Evolutionary conservation across 495 filamentous ascomycete genomes (phyloP).

Genomic region (Coniosporium apollinis): DNA sequence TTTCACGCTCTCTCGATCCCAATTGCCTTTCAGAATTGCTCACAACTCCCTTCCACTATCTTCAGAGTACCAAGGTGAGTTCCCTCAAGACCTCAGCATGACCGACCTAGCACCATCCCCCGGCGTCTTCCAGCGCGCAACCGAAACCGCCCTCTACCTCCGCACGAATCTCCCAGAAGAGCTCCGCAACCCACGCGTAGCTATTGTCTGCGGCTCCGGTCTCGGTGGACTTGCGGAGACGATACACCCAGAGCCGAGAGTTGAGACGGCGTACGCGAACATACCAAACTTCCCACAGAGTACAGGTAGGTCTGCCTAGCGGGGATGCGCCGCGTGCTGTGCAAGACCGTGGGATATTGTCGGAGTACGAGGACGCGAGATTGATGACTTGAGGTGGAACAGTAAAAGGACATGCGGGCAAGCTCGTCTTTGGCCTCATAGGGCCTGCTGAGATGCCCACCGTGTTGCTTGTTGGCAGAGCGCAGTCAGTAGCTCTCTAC

Average conservation of each 20-base stretch:
- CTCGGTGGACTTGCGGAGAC: slow-evolving; percentile 48
- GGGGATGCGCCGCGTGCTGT: no score
- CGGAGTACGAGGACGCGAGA: neutral
- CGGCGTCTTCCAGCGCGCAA: slow-evolving; percentile 14
- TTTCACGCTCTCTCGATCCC: no score
- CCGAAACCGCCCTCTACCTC: slow-evolving; percentile 17
- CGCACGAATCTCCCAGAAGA: slow-evolving; percentile 23
- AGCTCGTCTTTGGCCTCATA: slow-evolving; percentile 53
- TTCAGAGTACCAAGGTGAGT: no score
- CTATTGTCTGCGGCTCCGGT: slow-evolving; percentile 61
- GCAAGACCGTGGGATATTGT: no score
- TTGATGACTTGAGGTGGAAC: slow-evolving; percentile 5
- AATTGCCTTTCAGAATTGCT: no score
- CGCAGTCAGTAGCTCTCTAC: slow-evolving; percentile 41
- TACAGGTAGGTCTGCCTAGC: slow-evolving; percentile 34
- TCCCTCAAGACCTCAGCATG: no score
- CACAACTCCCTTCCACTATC: no score
- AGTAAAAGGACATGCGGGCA: slow-evolving; percentile 60
- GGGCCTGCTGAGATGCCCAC: slow-evolving; percentile 36
- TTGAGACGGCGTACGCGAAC: slow-evolving; percentile 42
- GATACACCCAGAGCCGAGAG: slow-evolving; percentile 33
- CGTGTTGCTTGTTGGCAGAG: slow-evolving; percentile 57
- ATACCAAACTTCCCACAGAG: slow-evolving; percentile 51
- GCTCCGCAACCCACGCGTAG: slow-evolving; percentile 39
- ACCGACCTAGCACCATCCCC: slow-evolving; percentile 4